phyloP scores from a whole-genome alignment of 2,329 filamentous ascomycete species.

The Scedosporium aurantiacum region DNA sequence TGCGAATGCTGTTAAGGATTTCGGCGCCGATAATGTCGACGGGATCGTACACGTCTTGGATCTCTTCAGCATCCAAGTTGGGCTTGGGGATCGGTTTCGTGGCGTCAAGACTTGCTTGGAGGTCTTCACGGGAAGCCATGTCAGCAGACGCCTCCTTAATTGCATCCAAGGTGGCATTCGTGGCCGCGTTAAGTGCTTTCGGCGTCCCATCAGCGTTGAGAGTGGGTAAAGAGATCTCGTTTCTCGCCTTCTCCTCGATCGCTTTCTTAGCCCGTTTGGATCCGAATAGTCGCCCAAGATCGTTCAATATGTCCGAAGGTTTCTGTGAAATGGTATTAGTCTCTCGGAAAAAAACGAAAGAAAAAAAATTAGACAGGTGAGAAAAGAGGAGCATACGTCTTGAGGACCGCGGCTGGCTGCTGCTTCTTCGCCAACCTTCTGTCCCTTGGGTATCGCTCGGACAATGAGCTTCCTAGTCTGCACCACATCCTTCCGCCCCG shows the following conservation, averaged over 20 bases:
- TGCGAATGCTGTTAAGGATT: conserved; percentile 54
- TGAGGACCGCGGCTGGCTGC: neutral
- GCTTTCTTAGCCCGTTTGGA: conserved; percentile 79
- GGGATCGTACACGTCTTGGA: conserved; percentile 63
- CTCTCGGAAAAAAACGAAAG: neutral
- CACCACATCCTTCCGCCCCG: conserved; percentile 47
- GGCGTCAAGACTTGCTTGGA: conserved; percentile 53
- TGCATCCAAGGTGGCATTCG: conserved; percentile 49
- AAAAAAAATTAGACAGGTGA: neutral
- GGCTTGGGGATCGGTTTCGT: conserved; percentile 63
- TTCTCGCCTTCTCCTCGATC: conserved; percentile 56
- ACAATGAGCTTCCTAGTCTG: conserved; percentile 55
- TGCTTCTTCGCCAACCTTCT: conserved; percentile 26
- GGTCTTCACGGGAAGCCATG: conserved; percentile 57
- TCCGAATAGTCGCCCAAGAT: conserved; percentile 68
- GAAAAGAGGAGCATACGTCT: neutral
- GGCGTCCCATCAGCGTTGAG: conserved; percentile 27
- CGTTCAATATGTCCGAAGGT: conserved; percentile 50
- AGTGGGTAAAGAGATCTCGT: conserved; percentile 44
- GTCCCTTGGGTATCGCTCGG: conserved; percentile 44
- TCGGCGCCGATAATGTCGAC: conserved; percentile 56
- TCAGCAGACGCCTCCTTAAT: conserved; percentile 50
- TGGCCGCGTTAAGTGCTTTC: conserved; percentile 42
- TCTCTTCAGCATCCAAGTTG: conserved; percentile 54
- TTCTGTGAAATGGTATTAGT: conserved; percentile 26